phyloP scores from a whole-genome alignment of 2,329 filamentous ascomycete species.

The Epichloe coenophiala region DNA sequence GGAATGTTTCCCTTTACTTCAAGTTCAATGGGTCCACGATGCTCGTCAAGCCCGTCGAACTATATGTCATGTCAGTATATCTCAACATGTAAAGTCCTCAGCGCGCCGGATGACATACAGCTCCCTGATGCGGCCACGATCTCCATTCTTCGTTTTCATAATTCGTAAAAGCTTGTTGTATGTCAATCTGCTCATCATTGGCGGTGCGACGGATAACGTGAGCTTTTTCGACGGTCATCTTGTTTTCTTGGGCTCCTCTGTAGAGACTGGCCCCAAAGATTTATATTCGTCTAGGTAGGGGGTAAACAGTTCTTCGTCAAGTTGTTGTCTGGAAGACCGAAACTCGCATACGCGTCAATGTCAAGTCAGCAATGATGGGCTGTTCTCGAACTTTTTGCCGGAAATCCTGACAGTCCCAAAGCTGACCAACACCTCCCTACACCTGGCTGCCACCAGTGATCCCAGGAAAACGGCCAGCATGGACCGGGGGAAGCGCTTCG shows the following conservation, averaged over 20 bases:
- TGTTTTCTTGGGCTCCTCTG: not conserved
- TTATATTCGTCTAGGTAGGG: not conserved
- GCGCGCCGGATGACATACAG: conserved; percentile 17
- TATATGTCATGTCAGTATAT: conserved; percentile 17
- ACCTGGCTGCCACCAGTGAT: not conserved
- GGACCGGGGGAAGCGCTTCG: not conserved
- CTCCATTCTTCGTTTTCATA: conserved; percentile 20
- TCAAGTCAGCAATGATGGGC: not conserved
- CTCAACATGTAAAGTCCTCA: not conserved
- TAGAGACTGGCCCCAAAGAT: not conserved
- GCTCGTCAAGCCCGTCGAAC: conserved; percentile 56
- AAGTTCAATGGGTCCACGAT: conserved; percentile 51
- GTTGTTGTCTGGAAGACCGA: not conserved
- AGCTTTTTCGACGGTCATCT: conserved; percentile 11
- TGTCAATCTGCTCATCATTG: conserved; percentile 15
- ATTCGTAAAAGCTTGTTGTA: conserved; percentile 12
- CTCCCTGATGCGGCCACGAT: conserved; percentile 35
- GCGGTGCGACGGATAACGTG: conserved; percentile 15
- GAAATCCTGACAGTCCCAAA: not conserved
- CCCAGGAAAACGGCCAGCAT: not conserved
- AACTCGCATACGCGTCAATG: not conserved
- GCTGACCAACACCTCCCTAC: not conserved
- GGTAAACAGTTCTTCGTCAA: not conserved
- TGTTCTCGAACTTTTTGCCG: not conserved
- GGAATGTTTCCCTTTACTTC: conserved; percentile 54